A percentile compares a stretch with the other conserved stretches of the same genome.
Evolutionary conservation across 768 basidiomycete species (phyloP).

Genomic region (Leccinum variicolor): DNA sequence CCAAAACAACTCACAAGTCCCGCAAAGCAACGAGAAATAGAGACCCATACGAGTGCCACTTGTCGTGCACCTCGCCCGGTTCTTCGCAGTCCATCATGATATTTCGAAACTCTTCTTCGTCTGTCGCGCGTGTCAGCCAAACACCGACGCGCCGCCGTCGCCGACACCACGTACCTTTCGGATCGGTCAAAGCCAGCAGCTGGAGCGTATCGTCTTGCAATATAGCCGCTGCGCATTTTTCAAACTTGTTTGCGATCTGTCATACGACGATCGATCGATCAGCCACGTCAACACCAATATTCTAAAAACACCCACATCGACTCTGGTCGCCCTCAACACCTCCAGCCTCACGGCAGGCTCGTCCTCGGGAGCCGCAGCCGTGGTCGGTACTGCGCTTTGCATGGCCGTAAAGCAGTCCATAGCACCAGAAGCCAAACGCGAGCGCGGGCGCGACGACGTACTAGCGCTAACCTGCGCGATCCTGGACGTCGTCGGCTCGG

Average conservation of each 20-base stretch:
- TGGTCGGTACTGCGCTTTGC: background rate
- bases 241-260: constrained; percentile 15
- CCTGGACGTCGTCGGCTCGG: constrained; percentile 6
- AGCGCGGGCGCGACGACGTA: constrained; percentile 4
- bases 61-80: constrained; percentile 7
- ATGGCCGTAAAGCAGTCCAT: background rate
- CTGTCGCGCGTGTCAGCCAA: constrained; percentile 8
- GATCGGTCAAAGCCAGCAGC: constrained; percentile 16
- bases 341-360: constrained; percentile 10
- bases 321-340: constrained; percentile 20
- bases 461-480: constrained; percentile 2
- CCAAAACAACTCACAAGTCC: constrained; percentile 12
- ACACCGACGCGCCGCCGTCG: background rate
- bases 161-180: constrained; percentile 12
- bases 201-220: constrained; percentile 26
- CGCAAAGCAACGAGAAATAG: constrained; percentile 18
- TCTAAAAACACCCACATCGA: constrained; percentile 9
- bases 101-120: constrained; percentile 6
- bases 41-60: constrained; percentile 20
- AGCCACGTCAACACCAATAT: background rate
- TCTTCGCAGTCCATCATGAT: constrained; percentile 21
- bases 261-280: too few species aligned
- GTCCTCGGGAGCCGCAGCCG: constrained; percentile 4
- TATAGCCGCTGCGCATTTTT: constrained; percentile 6
- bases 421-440: background rate